These are phyloP conservation scores for Sambucus nigra DNA, from an alignment of 129 eudicot species.

Conservation along the genomic window DNA sequence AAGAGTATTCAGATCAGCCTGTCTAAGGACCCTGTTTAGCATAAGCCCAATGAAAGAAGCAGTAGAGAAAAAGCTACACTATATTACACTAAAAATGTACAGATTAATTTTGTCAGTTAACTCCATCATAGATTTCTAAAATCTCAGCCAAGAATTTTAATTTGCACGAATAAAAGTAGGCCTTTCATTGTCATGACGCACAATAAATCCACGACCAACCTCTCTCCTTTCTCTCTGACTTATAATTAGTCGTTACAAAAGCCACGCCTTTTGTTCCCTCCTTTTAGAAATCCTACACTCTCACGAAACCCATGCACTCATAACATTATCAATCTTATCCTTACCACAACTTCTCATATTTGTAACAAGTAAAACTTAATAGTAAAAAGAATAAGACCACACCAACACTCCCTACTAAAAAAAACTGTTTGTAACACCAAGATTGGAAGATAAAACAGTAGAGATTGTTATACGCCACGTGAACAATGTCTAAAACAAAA, in stretches of 20 bases:
- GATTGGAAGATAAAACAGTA: slow-evolving; percentile 19
- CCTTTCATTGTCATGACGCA: slow-evolving; percentile 25
- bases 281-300: slow-evolving; percentile 10
- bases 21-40: not conserved
- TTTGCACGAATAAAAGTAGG: not conserved
- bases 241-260: slow-evolving; percentile 14
- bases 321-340: slow-evolving; percentile 10
- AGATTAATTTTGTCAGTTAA: not conserved
- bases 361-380: not conserved
- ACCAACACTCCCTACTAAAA: not conserved
- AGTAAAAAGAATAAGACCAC: not conserved
- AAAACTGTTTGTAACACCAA: not conserved
- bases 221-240: slow-evolving; percentile 6
- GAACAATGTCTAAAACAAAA: too few relatives aligned
- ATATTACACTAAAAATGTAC: too few relatives aligned
- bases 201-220: slow-evolving; percentile 17
- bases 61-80: too few relatives aligned
- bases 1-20: too few relatives aligned
- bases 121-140: not conserved
- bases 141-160: not conserved
- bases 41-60: too few relatives aligned
- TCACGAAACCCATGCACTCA: slow-evolving; percentile 37
- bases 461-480: too few relatives aligned
- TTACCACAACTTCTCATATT: slow-evolving; percentile 8
- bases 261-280: not conserved